phyloP scores from a whole-genome alignment of 2,329 filamentous ascomycete genomes.

The Daldinia eschscholtzii region DNA sequence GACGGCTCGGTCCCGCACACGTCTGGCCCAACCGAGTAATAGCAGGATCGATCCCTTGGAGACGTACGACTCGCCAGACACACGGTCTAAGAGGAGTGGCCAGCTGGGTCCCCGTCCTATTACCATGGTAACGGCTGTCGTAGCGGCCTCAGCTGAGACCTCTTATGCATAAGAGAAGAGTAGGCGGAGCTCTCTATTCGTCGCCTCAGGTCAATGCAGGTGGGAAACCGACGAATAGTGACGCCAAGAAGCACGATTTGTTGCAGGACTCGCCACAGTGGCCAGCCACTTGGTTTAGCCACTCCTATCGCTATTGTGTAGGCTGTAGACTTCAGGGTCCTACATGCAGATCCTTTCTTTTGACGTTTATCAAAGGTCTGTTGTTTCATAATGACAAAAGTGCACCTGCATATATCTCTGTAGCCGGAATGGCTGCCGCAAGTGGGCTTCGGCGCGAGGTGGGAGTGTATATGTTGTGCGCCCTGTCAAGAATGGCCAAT shows the following conservation, averaged over 20 bases:
- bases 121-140: conserved; percentile 33
- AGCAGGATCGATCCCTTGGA: conserved; percentile 42
- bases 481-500: conserved; percentile 20
- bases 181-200: conserved; percentile 29
- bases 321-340: conserved; percentile 19
- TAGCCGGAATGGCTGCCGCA: conserved; percentile 26
- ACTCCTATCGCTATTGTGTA: conserved; percentile 17
- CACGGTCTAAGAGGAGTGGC: conserved; percentile 29
- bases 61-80: conserved; percentile 26
- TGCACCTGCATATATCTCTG: conserved; percentile 34
- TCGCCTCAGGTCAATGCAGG: conserved; percentile 28
- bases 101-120: conserved; percentile 25
- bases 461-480: conserved; percentile 24
- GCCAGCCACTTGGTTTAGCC: conserved; percentile 29
- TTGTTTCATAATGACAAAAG: conserved; percentile 26
- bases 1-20: conserved; percentile 36
- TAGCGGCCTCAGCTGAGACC: conserved; percentile 37
- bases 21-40: conserved; percentile 41
- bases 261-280: conserved; percentile 40
- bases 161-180: conserved; percentile 30
- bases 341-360: conserved; percentile 22
- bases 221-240: conserved; percentile 31
- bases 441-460: conserved; percentile 24
- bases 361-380: conserved; percentile 10
- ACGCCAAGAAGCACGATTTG: conserved; percentile 33